Percentiles rank a stretch among this genome's conserved stretches.
Conservation (phyloP, 2,329 filamentous ascomycete species). For the Colletotrichum sp. region DNA sequence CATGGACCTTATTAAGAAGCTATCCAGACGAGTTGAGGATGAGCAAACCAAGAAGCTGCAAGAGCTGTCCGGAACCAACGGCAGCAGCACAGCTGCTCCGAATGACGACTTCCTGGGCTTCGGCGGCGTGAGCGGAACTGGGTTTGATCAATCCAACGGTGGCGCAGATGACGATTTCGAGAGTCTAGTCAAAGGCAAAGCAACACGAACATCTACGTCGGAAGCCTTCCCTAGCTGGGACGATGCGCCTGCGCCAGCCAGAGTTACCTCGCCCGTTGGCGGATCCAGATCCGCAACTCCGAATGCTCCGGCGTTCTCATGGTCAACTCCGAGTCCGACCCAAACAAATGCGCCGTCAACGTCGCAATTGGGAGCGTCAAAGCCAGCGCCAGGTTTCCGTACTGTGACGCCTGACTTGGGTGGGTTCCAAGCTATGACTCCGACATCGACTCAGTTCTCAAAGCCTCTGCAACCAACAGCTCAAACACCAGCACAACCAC, state of each 20-base stretch:
- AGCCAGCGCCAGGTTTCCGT: constrained; percentile 51
- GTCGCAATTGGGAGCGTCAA: constrained; percentile 37
- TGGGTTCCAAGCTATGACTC: constrained; percentile 59
- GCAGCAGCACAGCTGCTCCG: constrained; percentile 51
- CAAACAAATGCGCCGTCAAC: constrained; percentile 29
- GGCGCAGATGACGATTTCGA: constrained; percentile 81
- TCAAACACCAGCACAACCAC: constrained; percentile 22
- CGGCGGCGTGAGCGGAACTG: constrained; percentile 67
- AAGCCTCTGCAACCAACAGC: constrained; percentile 58
- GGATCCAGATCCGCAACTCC: constrained; percentile 41
- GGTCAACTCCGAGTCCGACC: constrained; percentile 63
- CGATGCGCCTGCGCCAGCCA: constrained; percentile 35
- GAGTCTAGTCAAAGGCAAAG: constrained; percentile 80
- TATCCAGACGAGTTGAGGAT: constrained; percentile 82
- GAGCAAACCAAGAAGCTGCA: constrained; percentile 90
- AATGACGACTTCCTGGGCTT: constrained; percentile 75
- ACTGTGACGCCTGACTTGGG: constrained; percentile 65
- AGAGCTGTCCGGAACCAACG: constrained; percentile 72
- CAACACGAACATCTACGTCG: constrained; percentile 39
- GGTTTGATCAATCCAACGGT: constrained; percentile 56
- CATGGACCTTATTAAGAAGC: constrained; percentile 83
- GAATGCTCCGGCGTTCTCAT: constrained; percentile 62
- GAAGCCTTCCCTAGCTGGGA: constrained; percentile 57
- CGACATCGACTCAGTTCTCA: constrained; percentile 67
- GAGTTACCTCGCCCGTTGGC: constrained; percentile 35